Evolutionary conservation across 257 asterid species (phyloP).

Genomic region (Solanum dulcamara): DNA sequence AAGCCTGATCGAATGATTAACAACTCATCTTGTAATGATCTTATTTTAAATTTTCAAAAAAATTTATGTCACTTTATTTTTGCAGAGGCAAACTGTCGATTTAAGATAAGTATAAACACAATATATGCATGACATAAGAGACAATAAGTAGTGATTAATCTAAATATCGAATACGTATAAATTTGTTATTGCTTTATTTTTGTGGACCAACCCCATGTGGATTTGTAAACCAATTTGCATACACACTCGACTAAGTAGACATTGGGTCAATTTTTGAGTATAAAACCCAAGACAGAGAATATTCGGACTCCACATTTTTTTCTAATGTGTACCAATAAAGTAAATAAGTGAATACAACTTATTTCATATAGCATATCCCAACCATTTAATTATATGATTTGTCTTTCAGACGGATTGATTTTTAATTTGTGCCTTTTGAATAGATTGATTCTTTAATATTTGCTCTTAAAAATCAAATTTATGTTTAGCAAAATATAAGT

Average conservation of each 20-base stretch:
- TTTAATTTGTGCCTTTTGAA: background rate
- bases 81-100: no score
- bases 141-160: background rate
- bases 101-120: background rate
- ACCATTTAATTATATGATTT: background rate
- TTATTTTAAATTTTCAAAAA: no score
- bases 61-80: no score
- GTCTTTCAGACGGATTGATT: rapidly evolving
- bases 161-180: background rate
- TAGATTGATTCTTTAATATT: background rate
- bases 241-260: background rate
- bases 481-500: no score
- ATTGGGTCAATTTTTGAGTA: background rate
- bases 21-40: rapidly evolving
- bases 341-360: background rate
- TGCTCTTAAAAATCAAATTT: background rate
- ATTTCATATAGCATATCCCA: background rate
- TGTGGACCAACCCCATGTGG: background rate
- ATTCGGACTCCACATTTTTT: background rate
- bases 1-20: no score
- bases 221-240: background rate
- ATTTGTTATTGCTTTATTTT: background rate
- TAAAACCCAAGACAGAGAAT: background rate
- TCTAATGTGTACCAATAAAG: background rate
- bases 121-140: background rate